Base-by-base conservation (phyloP, 805 yeast genomes). In the Kazachstania kunashirensis region DNA sequence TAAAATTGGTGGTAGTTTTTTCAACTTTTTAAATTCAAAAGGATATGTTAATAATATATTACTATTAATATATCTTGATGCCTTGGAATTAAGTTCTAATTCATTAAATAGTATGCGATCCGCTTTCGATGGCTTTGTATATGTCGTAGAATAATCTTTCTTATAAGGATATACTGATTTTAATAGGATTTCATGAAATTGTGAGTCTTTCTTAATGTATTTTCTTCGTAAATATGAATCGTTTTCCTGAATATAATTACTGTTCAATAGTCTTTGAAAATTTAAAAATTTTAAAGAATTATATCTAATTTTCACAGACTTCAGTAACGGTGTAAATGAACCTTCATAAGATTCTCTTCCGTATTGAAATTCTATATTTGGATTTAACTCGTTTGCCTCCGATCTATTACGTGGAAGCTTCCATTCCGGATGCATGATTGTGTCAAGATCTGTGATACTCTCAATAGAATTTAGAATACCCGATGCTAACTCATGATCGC, bases 91-190 rank as follows among this genome's bases (percentile, higher is more conserved):
- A 14, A 45, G 51, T 24, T 62, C 41, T 12, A 71, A 50, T 26
- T 51, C 54, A 13, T 69, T 63, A 49, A 82, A 83, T 14, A 62
- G 42, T 11, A 53, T 55, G 12, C 76, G 59, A 49, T 79, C 86
- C 3, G 59, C 49, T 4, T 50, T 47, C 1, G 68, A 68, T 0
- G 94, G 94, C 28, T 70, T 68, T 0, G 92, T 80, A 42, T 66
- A 61, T 34, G 63, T 63, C 1, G 84, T 80, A 20, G 67, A 70
- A 24, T 79, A 75, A 30, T 79, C 58, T 26, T 47, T 49, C 76
- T 79, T 62, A 45, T 71, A 82, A 0, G 94, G 92, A 13, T 36
- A 40, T 11, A 43, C 25, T 1, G 43, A 23, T 13, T 34, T 36
- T 15, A 37, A 43, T 5, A 34, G 29, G 1, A 65, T 63, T n/a